phyloP scores from a whole-genome alignment of 257 asterid species.

The Plantago ovata region DNA sequence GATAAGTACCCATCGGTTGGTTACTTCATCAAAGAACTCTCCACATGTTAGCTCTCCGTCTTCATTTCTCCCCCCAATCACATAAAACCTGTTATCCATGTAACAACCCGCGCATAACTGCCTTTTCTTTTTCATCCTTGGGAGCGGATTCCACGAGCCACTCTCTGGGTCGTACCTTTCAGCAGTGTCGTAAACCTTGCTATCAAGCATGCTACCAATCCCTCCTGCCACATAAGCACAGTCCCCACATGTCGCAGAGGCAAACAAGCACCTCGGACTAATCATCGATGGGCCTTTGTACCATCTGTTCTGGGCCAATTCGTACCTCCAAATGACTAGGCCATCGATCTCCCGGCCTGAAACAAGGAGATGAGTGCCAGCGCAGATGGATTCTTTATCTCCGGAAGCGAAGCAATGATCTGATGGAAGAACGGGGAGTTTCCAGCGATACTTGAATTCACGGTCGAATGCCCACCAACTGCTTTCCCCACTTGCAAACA shows the following conservation, averaged over 20 bases:
- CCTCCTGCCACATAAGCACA: conserved; percentile 76
- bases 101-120: conserved; percentile 59
- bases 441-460: conserved; percentile 46
- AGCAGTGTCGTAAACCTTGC: conserved; percentile 41
- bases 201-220: conserved; percentile 28
- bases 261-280: conserved; percentile 68
- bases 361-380: conserved; percentile 63
- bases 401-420: conserved; percentile 56
- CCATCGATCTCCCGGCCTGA: conserved; percentile 68
- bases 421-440: conserved; percentile 58
- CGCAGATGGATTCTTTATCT: conserved; percentile 72
- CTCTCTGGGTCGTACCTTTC: conserved; percentile 51
- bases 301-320: conserved; percentile 56
- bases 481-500: conserved; percentile 63
- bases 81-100: conserved; percentile 67
- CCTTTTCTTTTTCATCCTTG: conserved; percentile 54
- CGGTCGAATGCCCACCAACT: conserved; percentile 71
- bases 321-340: conserved; percentile 63
- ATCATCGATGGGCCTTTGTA: conserved; percentile 65
- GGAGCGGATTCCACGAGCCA: conserved; percentile 57
- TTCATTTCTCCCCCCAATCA: conserved; percentile 63
- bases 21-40: conserved; percentile 48
- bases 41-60: conserved; percentile 65
- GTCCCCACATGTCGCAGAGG: conserved; percentile 62
- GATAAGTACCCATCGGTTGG: conserved; percentile 57